A percentile compares a stretch with the other conserved stretches of the same genome.
Conservation (phyloP, 2,329 filamentous ascomycete species). For the Hypoxylon rubiginosum region DNA sequence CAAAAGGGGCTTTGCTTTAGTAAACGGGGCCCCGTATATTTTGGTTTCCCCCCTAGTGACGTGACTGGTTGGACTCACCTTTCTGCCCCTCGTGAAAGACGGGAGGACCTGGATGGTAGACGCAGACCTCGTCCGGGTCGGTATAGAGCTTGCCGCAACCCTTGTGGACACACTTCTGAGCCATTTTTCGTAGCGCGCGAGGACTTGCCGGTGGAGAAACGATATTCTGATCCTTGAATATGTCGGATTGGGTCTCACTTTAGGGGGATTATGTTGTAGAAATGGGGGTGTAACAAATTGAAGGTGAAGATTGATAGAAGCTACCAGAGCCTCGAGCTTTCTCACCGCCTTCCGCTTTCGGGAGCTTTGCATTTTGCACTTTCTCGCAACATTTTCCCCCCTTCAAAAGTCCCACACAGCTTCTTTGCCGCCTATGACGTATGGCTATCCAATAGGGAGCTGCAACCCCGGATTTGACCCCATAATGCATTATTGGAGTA, state of each 20-base stretch:
- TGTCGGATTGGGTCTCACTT: background rate
- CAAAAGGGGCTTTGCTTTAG: conserved; percentile 16
- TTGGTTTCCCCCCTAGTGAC: background rate
- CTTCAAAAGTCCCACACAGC: conserved; percentile 36
- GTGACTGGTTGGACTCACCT: conserved; percentile 70
- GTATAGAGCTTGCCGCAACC: conserved; percentile 92
- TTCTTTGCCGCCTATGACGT: conserved; percentile 30
- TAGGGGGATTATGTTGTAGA: background rate
- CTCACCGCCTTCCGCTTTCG: conserved; percentile 39
- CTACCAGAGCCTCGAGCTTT: conserved; percentile 37
- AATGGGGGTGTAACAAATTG: conserved; percentile 1
- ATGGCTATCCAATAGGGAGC: conserved; percentile 10
- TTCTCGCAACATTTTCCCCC: background rate
- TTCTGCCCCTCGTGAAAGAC: conserved; percentile 99
- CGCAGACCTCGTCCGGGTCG: conserved; percentile 84
- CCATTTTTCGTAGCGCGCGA: conserved; percentile 61
- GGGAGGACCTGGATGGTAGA: conserved; percentile 93
- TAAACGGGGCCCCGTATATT: background rate
- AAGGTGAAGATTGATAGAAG: conserved; percentile 39
- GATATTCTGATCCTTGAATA: background rate
- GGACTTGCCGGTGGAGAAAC: conserved; percentile 17
- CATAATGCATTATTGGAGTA: background rate
- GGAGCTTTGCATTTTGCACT: conserved; percentile 31
- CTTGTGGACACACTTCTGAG: conserved; percentile 94
- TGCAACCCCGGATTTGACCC: background rate